Evolutionary conservation across 495 filamentous ascomycete genomes (phyloP).

Genomic region (Friedmanniomyces endolithicus): DNA sequence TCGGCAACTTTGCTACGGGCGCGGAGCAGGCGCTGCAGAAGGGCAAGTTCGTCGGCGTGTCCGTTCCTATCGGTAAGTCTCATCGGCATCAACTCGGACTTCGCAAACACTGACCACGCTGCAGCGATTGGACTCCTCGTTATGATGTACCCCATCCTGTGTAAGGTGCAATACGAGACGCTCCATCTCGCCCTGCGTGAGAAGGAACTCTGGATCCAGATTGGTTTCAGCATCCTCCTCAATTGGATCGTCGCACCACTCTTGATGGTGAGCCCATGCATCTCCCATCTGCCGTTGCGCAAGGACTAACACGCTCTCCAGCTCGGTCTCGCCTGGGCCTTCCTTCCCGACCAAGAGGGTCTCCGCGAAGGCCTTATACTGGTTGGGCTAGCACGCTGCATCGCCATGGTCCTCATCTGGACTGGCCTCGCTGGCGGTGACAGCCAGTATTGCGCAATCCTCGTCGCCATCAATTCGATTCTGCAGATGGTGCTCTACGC

Average conservation of each 20-base stretch:
- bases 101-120: neutral
- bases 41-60: slow-evolving; percentile 59
- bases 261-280: slow-evolving; percentile 44
- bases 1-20: slow-evolving; percentile 61
- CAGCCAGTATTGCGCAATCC: slow-evolving; percentile 74
- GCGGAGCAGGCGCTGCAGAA: slow-evolving; percentile 49
- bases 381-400: slow-evolving; percentile 67
- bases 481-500: slow-evolving; percentile 82
- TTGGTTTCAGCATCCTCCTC: slow-evolving; percentile 60
- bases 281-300: slow-evolving; percentile 34
- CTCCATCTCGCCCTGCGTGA: slow-evolving; percentile 54
- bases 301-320: slow-evolving; percentile 31
- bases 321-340: slow-evolving; percentile 69
- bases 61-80: slow-evolving; percentile 55
- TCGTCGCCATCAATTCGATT: slow-evolving; percentile 78
- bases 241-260: slow-evolving; percentile 82
- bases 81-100: slow-evolving; percentile 21
- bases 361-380: slow-evolving; percentile 64
- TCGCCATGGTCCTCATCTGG: slow-evolving; percentile 81
- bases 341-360: slow-evolving; percentile 57
- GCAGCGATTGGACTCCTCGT: slow-evolving; percentile 62
- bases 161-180: slow-evolving; percentile 70
- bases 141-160: slow-evolving; percentile 89
- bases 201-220: slow-evolving; percentile 59
- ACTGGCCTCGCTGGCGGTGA: slow-evolving; percentile 67